phyloP scores from a whole-genome alignment of 164 flowering plant species.

The Chimonanthus praecox region DNA sequence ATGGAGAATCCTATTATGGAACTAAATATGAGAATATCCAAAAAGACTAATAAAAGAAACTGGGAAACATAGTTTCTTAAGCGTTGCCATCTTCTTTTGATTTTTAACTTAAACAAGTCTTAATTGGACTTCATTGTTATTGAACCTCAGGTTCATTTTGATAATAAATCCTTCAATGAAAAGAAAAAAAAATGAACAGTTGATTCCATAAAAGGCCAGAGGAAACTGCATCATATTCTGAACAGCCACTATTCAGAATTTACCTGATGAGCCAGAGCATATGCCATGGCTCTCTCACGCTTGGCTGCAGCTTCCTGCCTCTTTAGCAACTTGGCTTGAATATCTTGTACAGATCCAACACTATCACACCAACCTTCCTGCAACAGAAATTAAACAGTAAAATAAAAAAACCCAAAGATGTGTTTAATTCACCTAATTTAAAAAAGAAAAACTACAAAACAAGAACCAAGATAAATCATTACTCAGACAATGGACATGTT shows the following conservation, averaged over 20 bases:
- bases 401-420: background rate
- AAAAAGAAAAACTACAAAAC: too few species aligned
- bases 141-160: background rate
- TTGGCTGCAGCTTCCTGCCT: conserved; percentile 98
- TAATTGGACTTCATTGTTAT: too few species aligned
- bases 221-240: background rate
- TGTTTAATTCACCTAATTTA: background rate
- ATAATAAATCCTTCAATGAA: background rate
- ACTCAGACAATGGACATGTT: background rate
- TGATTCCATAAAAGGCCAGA: background rate
- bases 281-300: conserved; percentile 99
- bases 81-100: too few species aligned
- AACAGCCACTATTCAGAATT: background rate
- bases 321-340: conserved; percentile 83
- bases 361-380: conserved; percentile 99
- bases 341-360: conserved; percentile 83
- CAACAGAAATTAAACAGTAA: conserved; percentile 11
- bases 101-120: too few species aligned
- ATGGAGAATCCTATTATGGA: too few species aligned
- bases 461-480: background rate
- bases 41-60: too few species aligned
- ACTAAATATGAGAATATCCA: too few species aligned
- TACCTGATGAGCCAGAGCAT: conserved; percentile 97
- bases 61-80: too few species aligned
- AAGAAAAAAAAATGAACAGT: background rate